Conservation (phyloP, 73 alveolate genomes). For the Tetrahymena thermophila region DNA sequence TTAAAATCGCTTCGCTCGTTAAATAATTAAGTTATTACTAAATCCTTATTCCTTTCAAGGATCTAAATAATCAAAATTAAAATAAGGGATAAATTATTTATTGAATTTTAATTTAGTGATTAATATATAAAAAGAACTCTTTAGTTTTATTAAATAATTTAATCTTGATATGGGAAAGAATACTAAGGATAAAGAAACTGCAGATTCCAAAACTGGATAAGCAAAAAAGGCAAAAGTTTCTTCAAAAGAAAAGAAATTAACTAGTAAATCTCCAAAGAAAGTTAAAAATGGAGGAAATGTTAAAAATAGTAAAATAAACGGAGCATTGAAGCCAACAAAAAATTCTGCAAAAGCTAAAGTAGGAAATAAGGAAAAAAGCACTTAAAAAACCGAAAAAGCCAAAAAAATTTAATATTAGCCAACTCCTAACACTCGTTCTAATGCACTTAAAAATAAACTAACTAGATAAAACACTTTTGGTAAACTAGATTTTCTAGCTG, state of each 20-base stretch:
- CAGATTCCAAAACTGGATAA: not conserved
- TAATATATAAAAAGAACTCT: not conserved
- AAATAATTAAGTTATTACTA: not conserved
- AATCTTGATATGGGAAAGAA: not conserved
- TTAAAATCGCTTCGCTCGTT: not conserved
- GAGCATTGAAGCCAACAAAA: not conserved
- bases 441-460: not conserved
- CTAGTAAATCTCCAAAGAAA: not conserved
- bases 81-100: not conserved
- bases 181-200: not conserved
- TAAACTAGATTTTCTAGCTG: not conserved
- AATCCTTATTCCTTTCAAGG: not conserved
- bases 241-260: not conserved
- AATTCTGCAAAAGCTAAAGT: not conserved
- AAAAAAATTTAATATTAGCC: not conserved
- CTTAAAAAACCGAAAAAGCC: not conserved
- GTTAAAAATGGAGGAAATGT: not conserved
- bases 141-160: no score
- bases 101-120: not conserved
- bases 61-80: not conserved
- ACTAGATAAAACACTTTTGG: not conserved
- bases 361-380: not conserved
- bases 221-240: not conserved
- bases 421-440: not conserved
- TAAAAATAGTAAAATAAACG: not conserved